phyloP scores from a whole-genome alignment of 2,329 filamentous ascomycete species.

The Fusarium denticulatum region DNA sequence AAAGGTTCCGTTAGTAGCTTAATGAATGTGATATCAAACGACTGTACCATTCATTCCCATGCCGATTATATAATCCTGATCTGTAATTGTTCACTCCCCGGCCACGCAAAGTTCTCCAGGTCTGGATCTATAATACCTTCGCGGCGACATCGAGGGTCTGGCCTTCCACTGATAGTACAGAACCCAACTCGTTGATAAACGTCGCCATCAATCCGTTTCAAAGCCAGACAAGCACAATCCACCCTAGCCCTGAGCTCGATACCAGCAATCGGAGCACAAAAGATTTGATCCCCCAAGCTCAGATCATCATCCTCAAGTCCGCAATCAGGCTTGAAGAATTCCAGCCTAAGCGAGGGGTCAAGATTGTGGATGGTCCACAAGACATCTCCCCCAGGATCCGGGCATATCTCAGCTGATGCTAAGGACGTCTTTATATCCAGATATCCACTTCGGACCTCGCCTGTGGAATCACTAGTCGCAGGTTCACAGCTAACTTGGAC shows the following conservation, averaged over 20 bases:
- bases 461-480: neutral
- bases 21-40: neutral
- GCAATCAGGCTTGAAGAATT: neutral
- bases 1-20: neutral
- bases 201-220: neutral
- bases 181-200: neutral
- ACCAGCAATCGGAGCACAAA: neutral
- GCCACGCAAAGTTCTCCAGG: too few relatives aligned
- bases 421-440: neutral
- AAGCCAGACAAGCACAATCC: neutral
- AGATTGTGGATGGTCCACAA: neutral
- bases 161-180: fast-evolving
- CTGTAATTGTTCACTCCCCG: neutral
- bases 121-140: fast-evolving
- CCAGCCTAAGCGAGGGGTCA: neutral
- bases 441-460: neutral
- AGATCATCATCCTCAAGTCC: neutral
- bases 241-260: too few relatives aligned
- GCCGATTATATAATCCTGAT: neutral
- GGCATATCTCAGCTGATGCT: neutral
- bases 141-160: fast-evolving
- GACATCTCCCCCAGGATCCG: neutral
- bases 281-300: neutral
- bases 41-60: fast-evolving
- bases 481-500: neutral